Percentiles rank a stretch among this genome's conserved stretches.
phyloP scores from a whole-genome alignment of 306 rosid species.

The Cucurbita pepo region DNA sequence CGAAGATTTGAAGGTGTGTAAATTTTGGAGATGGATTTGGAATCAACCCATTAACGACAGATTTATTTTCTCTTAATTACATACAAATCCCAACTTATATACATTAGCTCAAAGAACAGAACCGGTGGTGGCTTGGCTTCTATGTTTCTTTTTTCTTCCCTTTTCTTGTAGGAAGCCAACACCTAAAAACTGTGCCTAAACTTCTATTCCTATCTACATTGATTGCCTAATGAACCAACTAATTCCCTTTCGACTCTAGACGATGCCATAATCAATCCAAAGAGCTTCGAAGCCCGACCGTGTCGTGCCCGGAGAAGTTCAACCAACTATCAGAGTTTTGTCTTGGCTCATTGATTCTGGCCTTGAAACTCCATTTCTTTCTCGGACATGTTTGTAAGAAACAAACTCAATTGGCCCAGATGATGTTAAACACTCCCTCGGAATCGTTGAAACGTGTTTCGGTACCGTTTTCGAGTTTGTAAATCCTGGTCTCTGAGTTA shows the following conservation, averaged over 20 bases:
- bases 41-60: too few relatives aligned
- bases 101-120: background rate
- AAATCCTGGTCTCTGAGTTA: conserved; percentile 30
- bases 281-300: too few relatives aligned
- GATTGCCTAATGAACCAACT: conserved; percentile 28
- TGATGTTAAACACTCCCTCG: conserved; percentile 26
- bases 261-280: background rate
- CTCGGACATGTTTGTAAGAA: background rate
- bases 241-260: conserved; percentile 20
- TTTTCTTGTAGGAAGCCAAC: background rate
- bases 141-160: background rate
- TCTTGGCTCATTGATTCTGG: background rate
- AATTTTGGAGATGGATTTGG: too few relatives aligned
- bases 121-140: background rate
- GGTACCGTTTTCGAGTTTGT: conserved; percentile 28
- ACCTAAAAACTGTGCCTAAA: conserved; percentile 17
- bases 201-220: conserved; percentile 24
- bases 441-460: conserved; percentile 11
- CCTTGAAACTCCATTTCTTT: background rate
- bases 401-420: background rate
- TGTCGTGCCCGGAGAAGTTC: too few relatives aligned
- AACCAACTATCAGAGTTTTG: background rate
- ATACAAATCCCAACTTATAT: background rate
- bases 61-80: too few relatives aligned
- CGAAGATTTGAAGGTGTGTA: too few relatives aligned